Percentiles rank a stretch among this genome's conserved stretches.
phyloP scores from a whole-genome alignment of 805 yeast genomes.

The Jamesozyma spencerorum region DNA sequence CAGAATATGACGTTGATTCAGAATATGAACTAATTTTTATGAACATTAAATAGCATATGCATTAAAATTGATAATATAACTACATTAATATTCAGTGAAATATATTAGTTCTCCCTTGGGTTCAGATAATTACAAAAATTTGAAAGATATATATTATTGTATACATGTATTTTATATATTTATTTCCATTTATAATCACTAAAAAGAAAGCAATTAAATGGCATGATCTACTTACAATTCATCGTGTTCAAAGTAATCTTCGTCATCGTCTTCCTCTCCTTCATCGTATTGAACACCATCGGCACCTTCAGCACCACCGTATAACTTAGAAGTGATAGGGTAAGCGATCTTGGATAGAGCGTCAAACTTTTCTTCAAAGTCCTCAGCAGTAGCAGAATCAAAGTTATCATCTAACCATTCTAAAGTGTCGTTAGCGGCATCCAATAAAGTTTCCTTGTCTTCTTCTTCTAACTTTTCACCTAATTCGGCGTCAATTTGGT shows the following conservation, averaged over 20 bases:
- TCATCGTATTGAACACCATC: too few species aligned
- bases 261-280: too few species aligned
- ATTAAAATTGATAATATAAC: too few species aligned
- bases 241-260: too few species aligned
- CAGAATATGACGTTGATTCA: constrained; percentile 28
- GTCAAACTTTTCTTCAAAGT: constrained; percentile 85
- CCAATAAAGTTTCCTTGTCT: constrained; percentile 64
- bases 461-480: constrained; percentile 71
- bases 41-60: constrained; percentile 4
- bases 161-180: too few species aligned
- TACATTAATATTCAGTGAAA: too few species aligned
- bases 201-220: too few species aligned
- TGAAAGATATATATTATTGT: too few species aligned
- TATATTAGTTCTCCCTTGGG: too few species aligned
- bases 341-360: constrained; percentile 91
- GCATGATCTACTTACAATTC: too few species aligned
- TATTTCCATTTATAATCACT: too few species aligned
- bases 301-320: constrained; percentile 84
- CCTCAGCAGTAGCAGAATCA: constrained; percentile 83
- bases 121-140: too few species aligned
- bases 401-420: constrained; percentile 89
- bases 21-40: constrained; percentile 21
- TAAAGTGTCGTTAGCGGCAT: constrained; percentile 78
- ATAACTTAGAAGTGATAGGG: constrained; percentile 95
- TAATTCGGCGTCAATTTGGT: constrained; percentile 62